phyloP scores from a whole-genome alignment of 2,329 filamentous ascomycete genomes.

The Aspergillus sp. region DNA sequence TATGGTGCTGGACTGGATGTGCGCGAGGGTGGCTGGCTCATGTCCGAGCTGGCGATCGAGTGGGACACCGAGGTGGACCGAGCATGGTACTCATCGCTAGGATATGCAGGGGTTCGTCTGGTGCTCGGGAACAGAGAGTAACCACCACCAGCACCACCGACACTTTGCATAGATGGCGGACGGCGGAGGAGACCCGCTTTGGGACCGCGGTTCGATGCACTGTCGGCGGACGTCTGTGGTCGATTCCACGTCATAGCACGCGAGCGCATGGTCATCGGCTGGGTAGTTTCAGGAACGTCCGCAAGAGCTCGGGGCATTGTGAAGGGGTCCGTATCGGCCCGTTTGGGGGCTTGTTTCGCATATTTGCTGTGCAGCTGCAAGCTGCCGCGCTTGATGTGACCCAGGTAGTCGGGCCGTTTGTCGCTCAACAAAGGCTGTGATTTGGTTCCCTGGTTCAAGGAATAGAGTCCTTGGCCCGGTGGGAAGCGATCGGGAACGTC shows the following conservation, averaged over 20 bases:
- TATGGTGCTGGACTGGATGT: slow-evolving; percentile 23
- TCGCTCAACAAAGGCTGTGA: slow-evolving; percentile 21
- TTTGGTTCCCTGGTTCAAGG: slow-evolving; percentile 16
- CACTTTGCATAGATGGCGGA: slow-evolving; percentile 29
- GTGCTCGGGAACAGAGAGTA: slow-evolving; percentile 21
- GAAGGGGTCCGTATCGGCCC: slow-evolving; percentile 3
- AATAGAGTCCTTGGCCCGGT: slow-evolving; percentile 13
- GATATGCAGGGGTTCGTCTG: slow-evolving; percentile 16
- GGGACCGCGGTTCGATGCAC: slow-evolving; percentile 1
- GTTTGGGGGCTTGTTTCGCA: not conserved
- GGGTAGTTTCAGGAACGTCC: slow-evolving; percentile 24
- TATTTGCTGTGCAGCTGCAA: slow-evolving; percentile 13
- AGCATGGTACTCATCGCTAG: slow-evolving; percentile 16
- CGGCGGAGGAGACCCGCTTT: slow-evolving; percentile 14
- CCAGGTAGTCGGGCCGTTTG: not conserved
- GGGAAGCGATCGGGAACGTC: slow-evolving; percentile 8
- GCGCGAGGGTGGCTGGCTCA: slow-evolving; percentile 22
- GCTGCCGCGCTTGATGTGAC: slow-evolving; percentile 12
- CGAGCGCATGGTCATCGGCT: slow-evolving; percentile 20
- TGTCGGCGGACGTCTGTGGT: slow-evolving; percentile 22
- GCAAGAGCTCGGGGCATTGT: slow-evolving; percentile 28
- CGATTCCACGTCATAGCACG: slow-evolving; percentile 28
- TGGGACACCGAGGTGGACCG: slow-evolving; percentile 22
- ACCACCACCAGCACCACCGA: slow-evolving; percentile 19
- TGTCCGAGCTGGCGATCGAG: slow-evolving; percentile 22